Evolutionary conservation across 257 asterid genomes (phyloP).

Genomic region (Catharanthus roseus): DNA sequence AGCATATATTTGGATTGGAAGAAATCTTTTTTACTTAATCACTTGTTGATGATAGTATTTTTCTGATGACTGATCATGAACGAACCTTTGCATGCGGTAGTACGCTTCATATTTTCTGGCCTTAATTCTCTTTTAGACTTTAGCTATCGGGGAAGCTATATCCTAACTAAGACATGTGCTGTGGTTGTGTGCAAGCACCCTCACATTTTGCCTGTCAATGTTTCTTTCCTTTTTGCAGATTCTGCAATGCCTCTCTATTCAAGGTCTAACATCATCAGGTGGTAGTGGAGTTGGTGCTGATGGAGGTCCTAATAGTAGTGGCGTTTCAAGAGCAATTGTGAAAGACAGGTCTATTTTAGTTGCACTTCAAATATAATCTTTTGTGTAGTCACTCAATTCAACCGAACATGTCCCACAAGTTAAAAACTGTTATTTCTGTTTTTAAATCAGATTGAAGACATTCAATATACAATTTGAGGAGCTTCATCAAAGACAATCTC

Average conservation of each 20-base stretch:
- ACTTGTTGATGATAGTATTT: not conserved
- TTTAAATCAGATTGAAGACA: conserved; percentile 60
- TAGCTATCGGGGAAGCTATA: not conserved
- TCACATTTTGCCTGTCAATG: not conserved
- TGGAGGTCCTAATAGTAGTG: conserved; percentile 82
- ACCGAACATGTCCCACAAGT: conserved; percentile 1
- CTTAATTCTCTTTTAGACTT: not conserved
- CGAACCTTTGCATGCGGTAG: not conserved
- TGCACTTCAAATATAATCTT: conserved; percentile 8
- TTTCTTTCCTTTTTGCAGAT: conserved; percentile 41
- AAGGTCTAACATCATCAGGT: conserved; percentile 87
- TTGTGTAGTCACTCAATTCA: not conserved
- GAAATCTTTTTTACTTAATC: not conserved
- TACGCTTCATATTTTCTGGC: not conserved
- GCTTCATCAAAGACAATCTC: conserved; percentile 97
- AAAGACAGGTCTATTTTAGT: conserved; percentile 64
- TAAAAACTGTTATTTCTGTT: not conserved
- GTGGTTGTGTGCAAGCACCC: not conserved
- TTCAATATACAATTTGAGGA: conserved; percentile 91
- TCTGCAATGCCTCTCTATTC: conserved; percentile 72
- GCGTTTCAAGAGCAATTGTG: conserved; percentile 81
- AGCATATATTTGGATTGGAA: not conserved
- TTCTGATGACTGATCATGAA: not conserved
- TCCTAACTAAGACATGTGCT: not conserved
- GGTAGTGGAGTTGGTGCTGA: conserved; percentile 67